Evolutionary conservation across 768 basidiomycete genomes (phyloP), one percentile per base, ranked within the genome.

Genomic region (Suillus paluster): DNA sequence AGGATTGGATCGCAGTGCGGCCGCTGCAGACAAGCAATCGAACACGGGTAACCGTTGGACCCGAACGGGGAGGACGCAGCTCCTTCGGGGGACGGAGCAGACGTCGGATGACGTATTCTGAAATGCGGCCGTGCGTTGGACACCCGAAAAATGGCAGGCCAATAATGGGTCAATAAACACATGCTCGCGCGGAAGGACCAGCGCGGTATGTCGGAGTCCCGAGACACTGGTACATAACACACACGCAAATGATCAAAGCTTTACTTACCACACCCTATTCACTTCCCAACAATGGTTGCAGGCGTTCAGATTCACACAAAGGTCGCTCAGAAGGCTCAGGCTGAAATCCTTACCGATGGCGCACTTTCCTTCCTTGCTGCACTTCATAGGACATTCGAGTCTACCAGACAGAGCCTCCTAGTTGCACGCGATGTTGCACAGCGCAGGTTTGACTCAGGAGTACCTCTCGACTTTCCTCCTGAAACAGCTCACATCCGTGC

Each of bases 301-400:
- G 86, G 86, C 75, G 83, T 92, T 57, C 78, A 83, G 63, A 84
- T 94, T 38, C 91, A 84, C 73, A 85, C 88, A 41, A 78, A 80
- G 41, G 82, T 83, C 58, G 87, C 87, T 41, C 77, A 77, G 8
- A 77, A 85, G 59, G 91, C 90, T 3, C 94, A 95, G 75, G 74
- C 80, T 10, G 84, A 89, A 70, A 88, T 99, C 72, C 88, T 99
- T 74, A 91, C 94, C 15, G 87, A 90, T 63, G 90, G 83, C 41
- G 95, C 95, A 0, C 85, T 99, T 74, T 78, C 84, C 63, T 98
- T 98, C 81, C 86, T 99, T 70, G 92, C 90, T 25, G 87, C 91
- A 41, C 85, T 99, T 23, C 97, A 99, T 75, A 81, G 93, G 66
- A 97, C 95, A 1, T 99, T 99, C 77, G 92, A 99, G 70, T 73